A percentile compares a stretch with the other conserved stretches of the same genome.
Evolutionary conservation across 2,329 filamentous ascomycete genomes (phyloP).

Genomic region (Pestalotiopsis sp.): DNA sequence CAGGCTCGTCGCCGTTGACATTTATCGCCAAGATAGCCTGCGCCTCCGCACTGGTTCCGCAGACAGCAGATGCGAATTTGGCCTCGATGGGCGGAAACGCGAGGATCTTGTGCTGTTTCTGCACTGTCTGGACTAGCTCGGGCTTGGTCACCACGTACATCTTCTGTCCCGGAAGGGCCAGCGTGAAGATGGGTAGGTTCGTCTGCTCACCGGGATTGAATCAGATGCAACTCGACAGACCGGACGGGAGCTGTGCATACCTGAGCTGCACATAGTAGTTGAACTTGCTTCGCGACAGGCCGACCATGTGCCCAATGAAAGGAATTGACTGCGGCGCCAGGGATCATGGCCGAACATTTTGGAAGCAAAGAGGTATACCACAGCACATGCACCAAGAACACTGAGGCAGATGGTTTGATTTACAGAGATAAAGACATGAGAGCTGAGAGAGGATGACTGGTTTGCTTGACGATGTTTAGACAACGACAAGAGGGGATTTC

Average conservation of each 20-base stretch:
- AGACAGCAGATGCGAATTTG: constrained; percentile 30
- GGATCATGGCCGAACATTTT: constrained; percentile 23
- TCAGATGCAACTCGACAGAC: not conserved
- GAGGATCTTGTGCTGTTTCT: constrained; percentile 36
- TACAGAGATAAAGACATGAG: not conserved
- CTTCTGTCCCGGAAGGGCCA: constrained; percentile 39
- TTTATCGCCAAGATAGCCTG: constrained; percentile 29
- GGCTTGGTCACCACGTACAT: constrained; percentile 41
- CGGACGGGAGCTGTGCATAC: not conserved
- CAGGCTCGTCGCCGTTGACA: constrained; percentile 35
- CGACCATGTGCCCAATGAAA: constrained; percentile 31
- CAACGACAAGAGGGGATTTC: too few relatives aligned
- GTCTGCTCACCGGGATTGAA: constrained; percentile 11
- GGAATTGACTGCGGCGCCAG: constrained; percentile 30
- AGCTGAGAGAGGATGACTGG: too few relatives aligned
- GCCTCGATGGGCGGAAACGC: constrained; percentile 39
- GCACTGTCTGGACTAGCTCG: constrained; percentile 35
- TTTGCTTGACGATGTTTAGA: too few relatives aligned
- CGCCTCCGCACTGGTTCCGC: constrained; percentile 27
- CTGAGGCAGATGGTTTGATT: not conserved
- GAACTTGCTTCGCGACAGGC: constrained; percentile 27
- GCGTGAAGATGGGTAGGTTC: constrained; percentile 37
- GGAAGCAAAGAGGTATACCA: not conserved
- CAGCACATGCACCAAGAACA: not conserved
- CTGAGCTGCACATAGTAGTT: constrained; percentile 33